Percentiles rank a stretch among this genome's conserved stretches.
Evolutionary conservation across 2,329 filamentous ascomycete species (phyloP).

Genomic region (Sporothrix globosa): DNA sequence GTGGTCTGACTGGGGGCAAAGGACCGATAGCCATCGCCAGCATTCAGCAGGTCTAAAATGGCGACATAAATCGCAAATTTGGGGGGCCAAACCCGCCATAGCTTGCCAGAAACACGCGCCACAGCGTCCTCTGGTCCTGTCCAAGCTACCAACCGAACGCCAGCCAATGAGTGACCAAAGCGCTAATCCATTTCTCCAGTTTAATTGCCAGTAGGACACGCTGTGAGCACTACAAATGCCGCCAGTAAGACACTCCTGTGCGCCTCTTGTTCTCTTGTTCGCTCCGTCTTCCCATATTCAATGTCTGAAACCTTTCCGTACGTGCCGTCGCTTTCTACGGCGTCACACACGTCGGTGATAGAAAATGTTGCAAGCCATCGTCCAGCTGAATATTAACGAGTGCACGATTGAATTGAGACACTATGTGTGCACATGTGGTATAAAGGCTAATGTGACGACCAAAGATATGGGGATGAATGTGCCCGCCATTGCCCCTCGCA

Average conservation of each 20-base stretch:
- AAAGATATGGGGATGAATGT: background rate
- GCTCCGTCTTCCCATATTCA: background rate
- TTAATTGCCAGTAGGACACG: background rate
- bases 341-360: background rate
- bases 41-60: background rate
- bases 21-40: constrained; percentile 17
- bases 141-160: background rate
- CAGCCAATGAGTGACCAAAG: constrained; percentile 5
- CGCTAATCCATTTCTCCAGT: background rate
- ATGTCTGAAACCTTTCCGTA: background rate
- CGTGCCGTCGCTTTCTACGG: background rate
- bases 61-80: constrained; percentile 27
- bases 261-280: background rate
- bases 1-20: constrained; percentile 8
- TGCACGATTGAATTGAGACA: background rate
- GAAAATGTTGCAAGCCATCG: background rate
- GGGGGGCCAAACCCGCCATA: constrained; percentile 18
- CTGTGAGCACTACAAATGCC: constrained; percentile 4
- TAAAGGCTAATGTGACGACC: too few relatives aligned
- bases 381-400: background rate
- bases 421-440: background rate
- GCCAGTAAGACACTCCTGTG: background rate
- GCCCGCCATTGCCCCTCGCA: background rate
- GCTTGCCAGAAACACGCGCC: constrained; percentile 2
- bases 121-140: background rate